Conservation (phyloP, 352 stramenopile species). For the Pythium coloratum region DNA sequence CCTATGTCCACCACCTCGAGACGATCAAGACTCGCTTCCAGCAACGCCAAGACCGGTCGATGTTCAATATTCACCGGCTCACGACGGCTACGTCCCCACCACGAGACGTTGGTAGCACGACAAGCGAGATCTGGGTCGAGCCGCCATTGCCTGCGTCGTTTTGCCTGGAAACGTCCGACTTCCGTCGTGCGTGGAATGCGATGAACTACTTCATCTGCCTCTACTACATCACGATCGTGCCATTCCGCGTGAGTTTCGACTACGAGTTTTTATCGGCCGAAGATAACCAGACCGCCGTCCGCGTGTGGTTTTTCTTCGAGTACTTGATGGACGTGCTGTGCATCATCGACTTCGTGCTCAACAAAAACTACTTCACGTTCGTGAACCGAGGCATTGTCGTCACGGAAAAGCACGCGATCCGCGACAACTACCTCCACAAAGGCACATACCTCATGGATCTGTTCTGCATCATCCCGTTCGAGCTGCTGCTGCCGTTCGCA, state of each 20-base stretch:
- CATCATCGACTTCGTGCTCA: slow-evolving; percentile 56
- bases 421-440: slow-evolving; percentile 42
- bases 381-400: slow-evolving; percentile 43
- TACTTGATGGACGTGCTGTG: slow-evolving; percentile 44
- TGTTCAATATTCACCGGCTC: slow-evolving; percentile 24
- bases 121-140: slow-evolving; percentile 35
- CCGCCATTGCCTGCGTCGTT: slow-evolving; percentile 29
- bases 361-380: slow-evolving; percentile 59
- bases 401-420: slow-evolving; percentile 36
- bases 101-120: background rate
- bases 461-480: slow-evolving; percentile 43
- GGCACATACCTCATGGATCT: slow-evolving; percentile 53
- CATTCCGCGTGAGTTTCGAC: slow-evolving; percentile 39
- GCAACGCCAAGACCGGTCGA: slow-evolving; percentile 14
- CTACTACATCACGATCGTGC: slow-evolving; percentile 39
- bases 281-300: slow-evolving; percentile 4
- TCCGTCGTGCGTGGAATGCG: slow-evolving; percentile 30
- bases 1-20: slow-evolving; percentile 29
- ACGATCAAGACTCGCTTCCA: slow-evolving; percentile 25
- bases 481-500: slow-evolving; percentile 32
- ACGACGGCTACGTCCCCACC: background rate
- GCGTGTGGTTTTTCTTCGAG: slow-evolving; percentile 39
- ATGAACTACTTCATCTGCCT: slow-evolving; percentile 37
- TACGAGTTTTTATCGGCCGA: slow-evolving; percentile 30
- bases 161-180: slow-evolving; percentile 32